Evolutionary conservation across 2,329 filamentous ascomycete genomes (phyloP).

Genomic region (Amauroascus verrucosus): DNA sequence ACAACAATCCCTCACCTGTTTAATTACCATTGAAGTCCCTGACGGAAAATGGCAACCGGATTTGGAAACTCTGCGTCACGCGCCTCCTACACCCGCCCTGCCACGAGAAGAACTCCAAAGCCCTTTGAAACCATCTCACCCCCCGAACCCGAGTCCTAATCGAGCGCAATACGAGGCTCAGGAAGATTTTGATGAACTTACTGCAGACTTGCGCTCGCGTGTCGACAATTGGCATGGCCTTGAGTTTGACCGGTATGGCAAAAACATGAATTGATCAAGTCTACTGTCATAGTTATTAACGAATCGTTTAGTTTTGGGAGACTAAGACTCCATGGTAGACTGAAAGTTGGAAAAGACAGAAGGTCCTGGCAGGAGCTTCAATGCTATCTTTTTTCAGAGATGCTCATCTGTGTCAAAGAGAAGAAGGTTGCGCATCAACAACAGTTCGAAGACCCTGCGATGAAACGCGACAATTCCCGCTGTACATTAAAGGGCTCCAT

Average conservation of each 20-base stretch:
- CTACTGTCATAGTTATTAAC: not conserved
- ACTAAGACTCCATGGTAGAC: constrained; percentile 74
- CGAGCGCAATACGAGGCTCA: constrained; percentile 59
- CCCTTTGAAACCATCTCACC: constrained; percentile 33
- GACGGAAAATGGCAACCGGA: constrained; percentile 85
- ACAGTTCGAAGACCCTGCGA: constrained; percentile 50
- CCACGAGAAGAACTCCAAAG: constrained; percentile 45
- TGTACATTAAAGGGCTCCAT: constrained; percentile 96
- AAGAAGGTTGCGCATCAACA: constrained; percentile 56
- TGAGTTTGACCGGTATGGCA: constrained; percentile 66
- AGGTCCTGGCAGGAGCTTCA: constrained; percentile 96
- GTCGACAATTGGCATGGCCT: constrained; percentile 98
- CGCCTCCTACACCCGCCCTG: constrained; percentile 42
- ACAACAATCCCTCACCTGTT: constrained; percentile 87
- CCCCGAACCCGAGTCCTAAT: not conserved
- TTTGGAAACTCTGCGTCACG: constrained; percentile 60
- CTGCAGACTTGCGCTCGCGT: constrained; percentile 70
- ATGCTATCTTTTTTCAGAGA: constrained; percentile 93
- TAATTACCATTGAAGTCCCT: constrained; percentile 87
- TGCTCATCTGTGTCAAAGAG: constrained; percentile 99
- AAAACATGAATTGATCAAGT: not conserved
- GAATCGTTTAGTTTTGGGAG: constrained; percentile 65
- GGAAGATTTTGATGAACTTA: constrained; percentile 71
- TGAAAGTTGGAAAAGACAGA: constrained; percentile 92
- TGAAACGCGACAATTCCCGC: constrained; percentile 55